Conservation (phyloP, 2,329 filamentous ascomycete species). For the Lasiodiplodia theobromae region DNA sequence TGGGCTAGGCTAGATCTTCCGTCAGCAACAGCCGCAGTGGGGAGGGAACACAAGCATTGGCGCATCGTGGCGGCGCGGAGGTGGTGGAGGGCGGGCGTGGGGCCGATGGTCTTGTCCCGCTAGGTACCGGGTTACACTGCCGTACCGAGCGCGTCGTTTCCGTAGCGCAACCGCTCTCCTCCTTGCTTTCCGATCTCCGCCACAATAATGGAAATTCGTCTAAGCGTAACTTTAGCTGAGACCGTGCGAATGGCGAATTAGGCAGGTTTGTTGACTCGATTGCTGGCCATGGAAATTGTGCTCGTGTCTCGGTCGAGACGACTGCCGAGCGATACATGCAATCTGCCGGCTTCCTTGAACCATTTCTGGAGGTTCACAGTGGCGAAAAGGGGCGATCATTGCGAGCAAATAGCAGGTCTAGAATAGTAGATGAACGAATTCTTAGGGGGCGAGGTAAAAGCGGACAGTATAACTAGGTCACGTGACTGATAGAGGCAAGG, state of each 20-base stretch:
- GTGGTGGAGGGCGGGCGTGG: slow-evolving; percentile 2
- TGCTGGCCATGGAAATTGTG: not conserved
- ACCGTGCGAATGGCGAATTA: not conserved
- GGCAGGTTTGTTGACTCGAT: not conserved
- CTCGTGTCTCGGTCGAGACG: not conserved
- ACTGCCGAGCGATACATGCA: not conserved
- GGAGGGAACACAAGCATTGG: not conserved
- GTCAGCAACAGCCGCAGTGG: slow-evolving; percentile 2
- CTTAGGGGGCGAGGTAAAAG: too few relatives aligned
- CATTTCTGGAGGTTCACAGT: too few relatives aligned
- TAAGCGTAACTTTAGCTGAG: not conserved
- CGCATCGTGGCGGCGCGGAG: not conserved
- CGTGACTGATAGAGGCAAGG: too few relatives aligned
- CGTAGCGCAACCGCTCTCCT: not conserved
- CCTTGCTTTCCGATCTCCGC: not conserved
- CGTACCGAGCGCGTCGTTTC: not conserved
- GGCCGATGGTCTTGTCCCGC: slow-evolving; percentile 3
- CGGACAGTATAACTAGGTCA: too few relatives aligned
- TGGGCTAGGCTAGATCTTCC: not conserved
- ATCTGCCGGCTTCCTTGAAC: too few relatives aligned
- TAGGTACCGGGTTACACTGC: not conserved
- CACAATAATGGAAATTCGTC: not conserved
- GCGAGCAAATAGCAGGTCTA: too few relatives aligned
- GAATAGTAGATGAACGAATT: too few relatives aligned
- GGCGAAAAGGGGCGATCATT: too few relatives aligned